phyloP scores from a whole-genome alignment of 2,329 filamentous ascomycete species.

The Arthrobotrys megalospora region DNA sequence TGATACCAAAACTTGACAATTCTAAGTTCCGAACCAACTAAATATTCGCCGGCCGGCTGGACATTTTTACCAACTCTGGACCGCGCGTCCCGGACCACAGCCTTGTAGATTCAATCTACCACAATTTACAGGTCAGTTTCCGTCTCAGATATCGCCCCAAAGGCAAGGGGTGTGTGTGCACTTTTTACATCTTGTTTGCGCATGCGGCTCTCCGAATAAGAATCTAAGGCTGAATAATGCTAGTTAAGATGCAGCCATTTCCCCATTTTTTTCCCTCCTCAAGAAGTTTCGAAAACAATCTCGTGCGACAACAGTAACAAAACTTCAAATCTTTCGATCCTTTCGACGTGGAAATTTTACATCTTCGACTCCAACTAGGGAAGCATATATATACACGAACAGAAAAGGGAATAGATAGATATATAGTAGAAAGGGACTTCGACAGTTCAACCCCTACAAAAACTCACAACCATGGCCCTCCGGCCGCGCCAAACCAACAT shows the following conservation, averaged over 20 bases:
- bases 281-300: not conserved
- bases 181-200: not conserved
- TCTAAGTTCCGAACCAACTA: not conserved
- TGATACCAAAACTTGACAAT: not conserved
- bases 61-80: not conserved
- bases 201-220: conserved; percentile 3
- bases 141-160: conserved; percentile 2
- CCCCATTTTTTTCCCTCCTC: not conserved
- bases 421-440: too few relatives aligned
- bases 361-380: too few relatives aligned
- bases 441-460: too few relatives aligned
- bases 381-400: too few relatives aligned
- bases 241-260: conserved; percentile 11
- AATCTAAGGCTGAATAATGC: conserved; percentile 1
- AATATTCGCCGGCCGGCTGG: not conserved
- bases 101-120: not conserved
- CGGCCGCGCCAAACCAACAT: not conserved
- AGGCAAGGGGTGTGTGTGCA: not conserved
- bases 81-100: conserved; percentile 13
- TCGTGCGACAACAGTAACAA: not conserved
- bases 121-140: not conserved
- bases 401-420: not conserved
- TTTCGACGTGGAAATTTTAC: too few relatives aligned
- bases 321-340: not conserved
- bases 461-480: conserved; percentile 7